Evolutionary conservation across 768 basidiomycete species (phyloP).

Genomic region (Pisolithus microcarpus): DNA sequence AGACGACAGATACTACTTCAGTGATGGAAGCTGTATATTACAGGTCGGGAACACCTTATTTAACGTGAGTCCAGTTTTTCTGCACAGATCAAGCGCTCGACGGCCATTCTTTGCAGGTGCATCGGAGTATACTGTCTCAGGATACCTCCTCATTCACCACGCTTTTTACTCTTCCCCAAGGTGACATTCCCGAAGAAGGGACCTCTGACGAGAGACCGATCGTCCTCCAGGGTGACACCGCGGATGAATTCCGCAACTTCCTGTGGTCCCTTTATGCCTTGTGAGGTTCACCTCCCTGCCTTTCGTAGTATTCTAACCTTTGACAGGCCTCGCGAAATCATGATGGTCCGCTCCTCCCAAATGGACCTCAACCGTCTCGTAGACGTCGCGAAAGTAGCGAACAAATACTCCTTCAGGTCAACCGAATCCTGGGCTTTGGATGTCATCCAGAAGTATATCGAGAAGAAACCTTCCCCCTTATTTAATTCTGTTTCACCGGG

Average conservation of each 20-base stretch:
- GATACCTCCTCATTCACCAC: constrained; percentile 59
- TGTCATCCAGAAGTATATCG: constrained; percentile 62
- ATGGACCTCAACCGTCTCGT: constrained; percentile 50
- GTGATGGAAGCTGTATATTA: constrained; percentile 63
- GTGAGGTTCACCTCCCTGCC: constrained; percentile 33
- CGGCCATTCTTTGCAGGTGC: constrained; percentile 35
- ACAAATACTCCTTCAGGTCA: constrained; percentile 71
- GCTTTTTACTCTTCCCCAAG: constrained; percentile 65
- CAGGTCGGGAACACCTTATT: constrained; percentile 59
- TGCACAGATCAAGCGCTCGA: not conserved
- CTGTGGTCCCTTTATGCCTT: constrained; percentile 72
- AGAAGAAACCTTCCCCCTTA: constrained; percentile 48
- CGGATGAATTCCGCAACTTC: constrained; percentile 63
- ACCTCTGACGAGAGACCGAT: constrained; percentile 60
- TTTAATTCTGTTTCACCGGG: constrained; percentile 34
- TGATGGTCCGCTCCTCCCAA: constrained; percentile 37
- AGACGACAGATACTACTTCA: constrained; percentile 56
- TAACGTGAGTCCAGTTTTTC: constrained; percentile 38
- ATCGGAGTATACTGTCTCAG: constrained; percentile 51
- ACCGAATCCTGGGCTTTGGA: constrained; percentile 71
- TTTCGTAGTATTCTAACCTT: not conserved
- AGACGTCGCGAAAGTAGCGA: constrained; percentile 57
- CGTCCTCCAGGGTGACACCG: constrained; percentile 52
- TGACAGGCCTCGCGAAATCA: constrained; percentile 56
- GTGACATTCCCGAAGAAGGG: constrained; percentile 45